Percentiles rank a stretch among this genome's conserved stretches.
Evolutionary conservation across 495 filamentous ascomycete species (phyloP).

Genomic region (Aspergillus kassunensis): DNA sequence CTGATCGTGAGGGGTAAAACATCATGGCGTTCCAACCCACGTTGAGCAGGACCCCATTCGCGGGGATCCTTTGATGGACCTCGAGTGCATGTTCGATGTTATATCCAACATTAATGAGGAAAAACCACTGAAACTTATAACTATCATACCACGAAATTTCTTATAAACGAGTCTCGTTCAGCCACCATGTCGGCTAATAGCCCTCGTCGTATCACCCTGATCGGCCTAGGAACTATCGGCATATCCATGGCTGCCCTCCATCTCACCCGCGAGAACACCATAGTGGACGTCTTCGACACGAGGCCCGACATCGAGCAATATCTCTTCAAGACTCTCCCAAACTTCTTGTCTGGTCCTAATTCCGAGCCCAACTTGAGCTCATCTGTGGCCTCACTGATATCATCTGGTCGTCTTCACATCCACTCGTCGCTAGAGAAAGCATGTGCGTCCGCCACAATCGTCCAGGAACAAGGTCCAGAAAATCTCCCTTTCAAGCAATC

Average conservation of each 20-base stretch:
- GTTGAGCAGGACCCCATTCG: background rate
- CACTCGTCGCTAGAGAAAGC: slow-evolving; percentile 37
- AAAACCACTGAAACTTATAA: too few species aligned
- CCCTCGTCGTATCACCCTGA: slow-evolving; percentile 43
- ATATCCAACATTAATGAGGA: too few species aligned
- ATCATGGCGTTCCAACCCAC: too few species aligned
- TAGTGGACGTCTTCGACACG: slow-evolving; percentile 50
- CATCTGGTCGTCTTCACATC: slow-evolving; percentile 31
- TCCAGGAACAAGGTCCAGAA: slow-evolving; percentile 60
- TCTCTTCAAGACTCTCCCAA: slow-evolving; percentile 37
- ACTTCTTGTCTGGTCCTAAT: slow-evolving; percentile 13
- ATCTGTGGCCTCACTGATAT: slow-evolving; percentile 20
- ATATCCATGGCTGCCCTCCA: slow-evolving; percentile 57
- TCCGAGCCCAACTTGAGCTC: background rate
- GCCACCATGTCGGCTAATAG: slow-evolving; percentile 18
- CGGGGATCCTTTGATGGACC: background rate
- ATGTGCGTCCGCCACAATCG: slow-evolving; percentile 41
- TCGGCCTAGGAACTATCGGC: slow-evolving; percentile 58
- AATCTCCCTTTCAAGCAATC: slow-evolving; percentile 45
- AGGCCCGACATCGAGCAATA: slow-evolving; percentile 47
- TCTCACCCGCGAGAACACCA: slow-evolving; percentile 37
- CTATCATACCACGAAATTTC: background rate
- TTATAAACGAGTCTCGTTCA: too few species aligned
- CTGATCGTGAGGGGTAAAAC: too few species aligned
- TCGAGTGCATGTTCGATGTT: too few species aligned